A percentile compares a stretch with the other conserved stretches of the same genome.
Evolutionary conservation across 441 rosid genomes (phyloP).

Genomic region (Erodium trifolium): DNA sequence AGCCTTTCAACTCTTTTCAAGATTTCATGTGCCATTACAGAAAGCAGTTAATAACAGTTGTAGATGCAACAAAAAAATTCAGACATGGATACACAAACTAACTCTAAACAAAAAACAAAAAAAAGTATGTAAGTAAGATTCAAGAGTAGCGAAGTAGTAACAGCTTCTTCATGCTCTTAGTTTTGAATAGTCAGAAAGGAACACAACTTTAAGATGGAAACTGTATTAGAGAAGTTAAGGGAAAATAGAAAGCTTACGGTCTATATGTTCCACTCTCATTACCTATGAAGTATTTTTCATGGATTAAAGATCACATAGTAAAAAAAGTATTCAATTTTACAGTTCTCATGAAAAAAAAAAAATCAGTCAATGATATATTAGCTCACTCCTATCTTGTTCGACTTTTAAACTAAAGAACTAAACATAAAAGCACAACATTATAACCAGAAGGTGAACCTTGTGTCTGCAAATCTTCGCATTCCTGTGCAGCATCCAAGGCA

Average conservation of each 20-base stretch:
- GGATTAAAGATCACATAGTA: not conserved
- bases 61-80: not conserved
- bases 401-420: not conserved
- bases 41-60: constrained; percentile 4
- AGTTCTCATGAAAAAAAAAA: not conserved
- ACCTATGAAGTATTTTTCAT: constrained; percentile 2
- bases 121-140: not conserved
- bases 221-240: not conserved
- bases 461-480: constrained; percentile 55
- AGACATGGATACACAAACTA: not conserved
- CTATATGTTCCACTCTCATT: not conserved
- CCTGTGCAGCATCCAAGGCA: constrained; percentile 54
- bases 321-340: not conserved
- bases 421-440: constrained; percentile 11
- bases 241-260: not conserved
- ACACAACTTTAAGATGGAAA: not conserved
- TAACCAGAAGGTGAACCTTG: constrained; percentile 39
- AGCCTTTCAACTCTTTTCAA: not conserved
- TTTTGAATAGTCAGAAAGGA: not conserved
- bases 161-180: not conserved
- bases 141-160: constrained; percentile 2
- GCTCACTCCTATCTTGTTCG: not conserved
- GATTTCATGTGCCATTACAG: constrained; percentile 2
- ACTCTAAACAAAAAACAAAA: not conserved
- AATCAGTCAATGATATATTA: constrained; percentile 5